A percentile compares a stretch with the other conserved stretches of the same genome.
phyloP scores from a whole-genome alignment of 129 eudicot genomes.

The Centella asiatica region DNA sequence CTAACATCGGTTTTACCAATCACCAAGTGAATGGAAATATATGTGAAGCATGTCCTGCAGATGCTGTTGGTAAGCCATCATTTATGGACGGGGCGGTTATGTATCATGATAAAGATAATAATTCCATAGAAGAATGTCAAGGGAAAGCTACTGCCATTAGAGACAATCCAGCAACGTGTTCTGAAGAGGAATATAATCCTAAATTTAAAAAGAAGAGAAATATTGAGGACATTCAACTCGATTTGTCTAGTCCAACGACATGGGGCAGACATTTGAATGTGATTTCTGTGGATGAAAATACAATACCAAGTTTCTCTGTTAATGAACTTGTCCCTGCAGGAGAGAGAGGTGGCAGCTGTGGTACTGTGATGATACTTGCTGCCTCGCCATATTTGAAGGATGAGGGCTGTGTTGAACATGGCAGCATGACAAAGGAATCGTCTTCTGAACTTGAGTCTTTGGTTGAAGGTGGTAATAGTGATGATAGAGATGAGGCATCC shows the following conservation, averaged over 20 bases:
- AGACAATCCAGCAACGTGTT: constrained; percentile 13
- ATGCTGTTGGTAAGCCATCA: constrained; percentile 20
- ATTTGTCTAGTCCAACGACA: constrained; percentile 13
- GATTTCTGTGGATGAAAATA: constrained; percentile 11
- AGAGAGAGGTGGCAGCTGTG: constrained; percentile 14
- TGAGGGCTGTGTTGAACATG: neutral
- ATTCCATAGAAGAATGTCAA: constrained; percentile 10
- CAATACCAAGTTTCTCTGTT: constrained; percentile 16
- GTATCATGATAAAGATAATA: constrained; percentile 22
- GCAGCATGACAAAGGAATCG: constrained; percentile 3
- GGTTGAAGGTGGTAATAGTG: neutral
- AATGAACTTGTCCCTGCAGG: constrained; percentile 24
- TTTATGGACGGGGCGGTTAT: constrained; percentile 14
- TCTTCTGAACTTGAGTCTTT: constrained; percentile 8
- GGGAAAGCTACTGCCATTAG: neutral
- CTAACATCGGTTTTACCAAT: constrained; percentile 2
- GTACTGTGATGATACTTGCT: neutral
- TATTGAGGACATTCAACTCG: constrained; percentile 9
- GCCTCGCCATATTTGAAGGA: neutral
- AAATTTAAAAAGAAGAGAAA: constrained; percentile 18
- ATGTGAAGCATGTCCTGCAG: constrained; percentile 11
- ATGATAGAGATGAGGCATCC: constrained; percentile 8
- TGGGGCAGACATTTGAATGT: constrained; percentile 13
- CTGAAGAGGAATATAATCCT: constrained; percentile 12
- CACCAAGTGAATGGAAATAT: constrained; percentile 9